A percentile compares a stretch with the other conserved stretches of the same genome.
These are phyloP conservation scores for Massarina eburnea DNA, from an alignment of 2,329 filamentous ascomycete species.

Conservation along the genomic window DNA sequence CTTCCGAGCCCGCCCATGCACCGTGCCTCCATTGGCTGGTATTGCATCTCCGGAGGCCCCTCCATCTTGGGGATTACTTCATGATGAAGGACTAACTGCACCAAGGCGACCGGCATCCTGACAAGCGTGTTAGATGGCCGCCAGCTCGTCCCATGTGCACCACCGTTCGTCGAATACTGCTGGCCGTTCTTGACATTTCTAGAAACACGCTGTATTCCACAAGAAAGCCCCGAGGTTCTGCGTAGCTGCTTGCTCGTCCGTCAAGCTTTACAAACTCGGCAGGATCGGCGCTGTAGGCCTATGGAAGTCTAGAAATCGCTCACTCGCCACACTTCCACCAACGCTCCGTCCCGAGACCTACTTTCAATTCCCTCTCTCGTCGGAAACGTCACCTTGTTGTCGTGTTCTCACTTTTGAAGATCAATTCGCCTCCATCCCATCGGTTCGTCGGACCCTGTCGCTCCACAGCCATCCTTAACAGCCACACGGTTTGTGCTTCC, in stretches of 20 bases:
- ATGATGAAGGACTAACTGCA: constrained; percentile 12
- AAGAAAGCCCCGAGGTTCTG: no score
- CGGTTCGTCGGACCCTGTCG: constrained; percentile 33
- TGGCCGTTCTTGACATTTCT: no score
- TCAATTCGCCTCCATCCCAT: constrained; percentile 41
- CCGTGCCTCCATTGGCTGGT: constrained; percentile 2
- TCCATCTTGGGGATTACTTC: constrained; percentile 10
- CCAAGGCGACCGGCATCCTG: constrained; percentile 1
- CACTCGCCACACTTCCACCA: constrained; percentile 38
- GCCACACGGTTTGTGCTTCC: constrained; percentile 25
- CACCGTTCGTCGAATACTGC: no score
- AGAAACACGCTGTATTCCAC: no score
- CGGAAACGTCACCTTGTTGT: constrained; percentile 12
- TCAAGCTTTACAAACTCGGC: constrained; percentile 33
- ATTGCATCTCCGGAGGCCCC: not conserved
- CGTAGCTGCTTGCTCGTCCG: no score
- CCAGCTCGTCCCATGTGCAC: no score
- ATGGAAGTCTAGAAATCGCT: constrained; percentile 37
- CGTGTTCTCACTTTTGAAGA: constrained; percentile 21
- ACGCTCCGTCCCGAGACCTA: constrained; percentile 10
- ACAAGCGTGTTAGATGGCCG: no score
- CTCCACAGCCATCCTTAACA: constrained; percentile 32
- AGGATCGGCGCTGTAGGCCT: constrained; percentile 37
- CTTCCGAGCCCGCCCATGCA: constrained; percentile 16
- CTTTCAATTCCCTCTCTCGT: constrained; percentile 12